These are phyloP conservation scores for Datura wrightii DNA, from an alignment of 257 asterid genomes.

Conservation along the genomic window DNA sequence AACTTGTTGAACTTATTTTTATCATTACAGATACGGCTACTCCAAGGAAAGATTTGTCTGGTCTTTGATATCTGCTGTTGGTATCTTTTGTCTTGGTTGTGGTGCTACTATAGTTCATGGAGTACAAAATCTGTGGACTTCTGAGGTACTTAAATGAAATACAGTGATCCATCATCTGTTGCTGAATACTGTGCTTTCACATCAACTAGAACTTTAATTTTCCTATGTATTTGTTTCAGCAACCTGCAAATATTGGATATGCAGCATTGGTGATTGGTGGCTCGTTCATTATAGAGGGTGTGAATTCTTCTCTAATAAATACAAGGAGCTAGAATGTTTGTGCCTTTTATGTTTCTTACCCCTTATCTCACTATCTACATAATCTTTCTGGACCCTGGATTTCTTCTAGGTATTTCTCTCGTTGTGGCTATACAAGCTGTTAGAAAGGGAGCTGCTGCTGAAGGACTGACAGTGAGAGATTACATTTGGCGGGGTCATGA, in stretches of 20 bases:
- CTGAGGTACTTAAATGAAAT: conserved; percentile 61
- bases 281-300: conserved; percentile 92
- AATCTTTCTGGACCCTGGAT: not conserved
- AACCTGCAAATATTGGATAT: conserved; percentile 88
- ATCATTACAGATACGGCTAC: conserved; percentile 80
- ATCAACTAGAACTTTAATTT: conserved; percentile 23
- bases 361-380: not conserved
- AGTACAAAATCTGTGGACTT: conserved; percentile 88
- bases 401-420: conserved; percentile 81
- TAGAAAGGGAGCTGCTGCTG: conserved; percentile 98
- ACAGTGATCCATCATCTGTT: not conserved
- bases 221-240: conserved; percentile 49
- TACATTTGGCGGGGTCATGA: conserved; percentile 99
- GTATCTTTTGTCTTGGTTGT: conserved; percentile 96
- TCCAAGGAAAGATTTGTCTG: conserved; percentile 98
- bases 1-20: conserved; percentile 36
- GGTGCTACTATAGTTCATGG: conserved; percentile 98
- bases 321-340: not conserved
- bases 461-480: conserved; percentile 93
- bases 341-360: not conserved
- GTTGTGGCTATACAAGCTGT: conserved; percentile 93
- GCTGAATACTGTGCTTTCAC: not conserved
- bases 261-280: conserved; percentile 98
- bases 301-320: conserved; percentile 25
- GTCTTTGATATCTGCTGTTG: conserved; percentile 98